These are phyloP conservation scores for Blastocystis sp. DNA, from an alignment of 352 stramenopile genomes.

Conservation along the genomic window DNA sequence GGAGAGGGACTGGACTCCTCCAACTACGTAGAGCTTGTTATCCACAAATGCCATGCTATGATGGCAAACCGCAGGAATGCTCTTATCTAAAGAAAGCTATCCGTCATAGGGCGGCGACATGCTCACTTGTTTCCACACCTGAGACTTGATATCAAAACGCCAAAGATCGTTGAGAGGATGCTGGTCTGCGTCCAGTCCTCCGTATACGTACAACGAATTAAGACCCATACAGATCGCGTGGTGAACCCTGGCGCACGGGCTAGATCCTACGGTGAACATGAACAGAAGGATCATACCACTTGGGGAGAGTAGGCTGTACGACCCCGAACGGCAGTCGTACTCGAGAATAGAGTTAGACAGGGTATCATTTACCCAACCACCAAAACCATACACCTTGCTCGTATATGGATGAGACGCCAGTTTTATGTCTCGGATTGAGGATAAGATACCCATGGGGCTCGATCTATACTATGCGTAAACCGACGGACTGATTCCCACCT, in stretches of 20 bases:
- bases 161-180: neutral
- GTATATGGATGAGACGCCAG: neutral
- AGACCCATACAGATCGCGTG: neutral
- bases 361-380: neutral
- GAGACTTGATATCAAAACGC: slow-evolving; percentile 2
- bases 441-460: no score
- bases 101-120: neutral
- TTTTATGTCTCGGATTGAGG: neutral
- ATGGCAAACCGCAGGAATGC: neutral
- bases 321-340: neutral
- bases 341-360: slow-evolving; percentile 14
- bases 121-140: neutral
- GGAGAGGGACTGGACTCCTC: neutral
- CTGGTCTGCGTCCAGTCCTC: neutral
- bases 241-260: neutral
- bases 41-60: neutral
- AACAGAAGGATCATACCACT: neutral
- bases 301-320: neutral
- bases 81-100: neutral
- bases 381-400: neutral
- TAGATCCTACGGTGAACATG: neutral
- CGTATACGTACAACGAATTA: neutral
- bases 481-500: no score
- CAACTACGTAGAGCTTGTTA: neutral
- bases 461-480: no score